Base-by-base conservation (phyloP, 2,329 filamentous ascomycete species). In the Penicillium sp. region DNA sequence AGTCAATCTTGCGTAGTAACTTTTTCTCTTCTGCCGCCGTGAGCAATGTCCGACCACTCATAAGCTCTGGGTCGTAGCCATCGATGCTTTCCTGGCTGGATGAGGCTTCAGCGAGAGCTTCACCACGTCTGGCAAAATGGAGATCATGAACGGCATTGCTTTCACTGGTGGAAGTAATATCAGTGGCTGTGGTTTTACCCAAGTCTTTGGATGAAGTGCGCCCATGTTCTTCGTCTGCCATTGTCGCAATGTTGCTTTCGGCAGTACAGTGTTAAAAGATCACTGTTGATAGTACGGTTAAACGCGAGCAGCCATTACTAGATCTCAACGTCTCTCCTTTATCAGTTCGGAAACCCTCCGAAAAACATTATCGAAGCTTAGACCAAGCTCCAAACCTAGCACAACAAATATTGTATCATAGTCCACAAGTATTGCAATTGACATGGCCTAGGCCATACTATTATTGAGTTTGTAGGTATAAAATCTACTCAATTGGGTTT, bases 1-100 rank as follows among this genome's bases (percentile, higher is more conserved):
- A 76, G 59, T 80, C 77, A 23, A 80, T 74, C 12, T 73, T 70
- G 15, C 76, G 70, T 45, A 81, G 67, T 12, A 81, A 62, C 56
- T 71, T 79, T 61, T 75, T 80, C 59, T 81, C 79, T 57, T 81
- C 79, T 5, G 73, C 75, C 0, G 71, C 70, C 4, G 70, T 77
- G 12, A 78, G 60, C 8, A 71, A 51, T 15, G 68, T 67, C 45
- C 72, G 65, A 3, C 62, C 72, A 31, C 63, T 58, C 71, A 74
- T 75, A n/a, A 62, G 60, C 6, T 68, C 65, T 0, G 69, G 63
- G 49, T 73, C 67, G 45, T 71, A 73, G 10, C 72, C 72, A 13
- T 60, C 41, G 4, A 65, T 69, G 40, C 47, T 62, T 47, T 62
- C 62, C 41, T 58, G 56, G 9, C 25, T 58, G 5, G 51, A 60